Percentiles rank a stretch among this genome's conserved stretches.
phyloP scores from a whole-genome alignment of 1,284 basidiomycete genomes.

The Inonotus obliquus region DNA sequence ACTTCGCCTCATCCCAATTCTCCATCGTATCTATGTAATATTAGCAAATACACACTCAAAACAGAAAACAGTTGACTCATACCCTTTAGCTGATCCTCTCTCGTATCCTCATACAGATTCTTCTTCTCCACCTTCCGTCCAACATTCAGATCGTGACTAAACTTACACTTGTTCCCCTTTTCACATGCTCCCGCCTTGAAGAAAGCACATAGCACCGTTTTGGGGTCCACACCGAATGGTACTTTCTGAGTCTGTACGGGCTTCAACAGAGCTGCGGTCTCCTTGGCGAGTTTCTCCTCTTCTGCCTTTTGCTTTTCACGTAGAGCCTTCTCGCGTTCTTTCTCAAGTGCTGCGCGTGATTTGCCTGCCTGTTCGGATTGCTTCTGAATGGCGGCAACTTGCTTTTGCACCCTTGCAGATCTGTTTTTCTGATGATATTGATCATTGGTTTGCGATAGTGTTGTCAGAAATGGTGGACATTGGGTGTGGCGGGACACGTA shows the following conservation, averaged over 20 bases:
- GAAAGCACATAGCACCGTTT: conserved; percentile 85
- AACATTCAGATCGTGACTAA: conserved; percentile 88
- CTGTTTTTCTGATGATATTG: conserved; percentile 74
- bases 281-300: conserved; percentile 82
- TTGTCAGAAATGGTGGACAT: background rate
- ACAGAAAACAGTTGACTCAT: conserved; percentile 25
- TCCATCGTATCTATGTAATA: conserved; percentile 86
- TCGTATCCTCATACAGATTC: conserved; percentile 88
- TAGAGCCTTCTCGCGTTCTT: conserved; percentile 79
- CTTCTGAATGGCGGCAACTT: conserved; percentile 75
- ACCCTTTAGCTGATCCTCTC: conserved; percentile 80
- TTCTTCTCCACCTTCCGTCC: conserved; percentile 94
- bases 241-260: conserved; percentile 83
- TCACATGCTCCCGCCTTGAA: conserved; percentile 88
- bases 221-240: conserved; percentile 94
- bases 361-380: conserved; percentile 72
- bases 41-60: conserved; percentile 8
- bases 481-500: conserved; percentile 32
- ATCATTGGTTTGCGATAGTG: conserved; percentile 11
- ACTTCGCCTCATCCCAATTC: conserved; percentile 94
- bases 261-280: conserved; percentile 78
- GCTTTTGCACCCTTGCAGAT: conserved; percentile 87
- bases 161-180: conserved; percentile 92
- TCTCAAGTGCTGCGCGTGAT: conserved; percentile 71
- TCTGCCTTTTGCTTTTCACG: conserved; percentile 75